Base-by-base conservation (phyloP, 345 rosid genomes). In the Rhodamnia argentea region DNA sequence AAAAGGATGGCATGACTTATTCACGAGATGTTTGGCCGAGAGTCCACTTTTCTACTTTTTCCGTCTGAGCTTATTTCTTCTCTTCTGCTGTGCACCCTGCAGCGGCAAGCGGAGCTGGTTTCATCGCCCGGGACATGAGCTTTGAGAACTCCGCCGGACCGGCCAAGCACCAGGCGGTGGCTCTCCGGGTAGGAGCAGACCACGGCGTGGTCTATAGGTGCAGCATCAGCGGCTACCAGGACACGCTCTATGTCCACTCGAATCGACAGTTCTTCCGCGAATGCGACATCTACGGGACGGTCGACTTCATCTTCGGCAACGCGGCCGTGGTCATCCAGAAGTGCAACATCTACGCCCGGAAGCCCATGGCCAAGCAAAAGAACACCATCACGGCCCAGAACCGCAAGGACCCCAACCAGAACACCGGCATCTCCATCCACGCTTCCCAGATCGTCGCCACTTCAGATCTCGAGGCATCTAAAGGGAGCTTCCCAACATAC, bases 41-140 rank as follows among this genome's bases (percentile, higher is more conserved):
- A 62, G 75, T 62, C 50, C 7, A 37, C 40, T 37, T 37, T 37
- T 37, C 40, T 37, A 37, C 3, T 37, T 37, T 37, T 32, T n/a
- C 32, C 6, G 20, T 47, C 18, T n/a, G 40, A 37, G 78, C 14
- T 59, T 56, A 20, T 58, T 23, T 84, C 13, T 55, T 58, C 23
- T 57, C 50, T 55, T 59, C 37, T 53, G 52, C 6, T 13, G 13
- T 26, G 16, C 29, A n/a, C 5, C 44, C 54, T 78, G 24, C 91
- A 97, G 99, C 99, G 7, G 99, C 99, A 7, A 94, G 94, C 1
- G 99, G 99, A 83, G 90, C 95, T 5, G 99, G 99, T 0, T 97
- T 97, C 82, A 95, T 97, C 6, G 99, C 97, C 15, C 92, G 98
- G 18, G 99, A 95, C 94, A 96, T 97, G 55, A 94, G 99, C 51